Percentiles rank a stretch among this genome's conserved stretches.
Evolutionary conservation across 148 eudicot species (phyloP).

Genomic region (Vaccinium vitisidaea): DNA sequence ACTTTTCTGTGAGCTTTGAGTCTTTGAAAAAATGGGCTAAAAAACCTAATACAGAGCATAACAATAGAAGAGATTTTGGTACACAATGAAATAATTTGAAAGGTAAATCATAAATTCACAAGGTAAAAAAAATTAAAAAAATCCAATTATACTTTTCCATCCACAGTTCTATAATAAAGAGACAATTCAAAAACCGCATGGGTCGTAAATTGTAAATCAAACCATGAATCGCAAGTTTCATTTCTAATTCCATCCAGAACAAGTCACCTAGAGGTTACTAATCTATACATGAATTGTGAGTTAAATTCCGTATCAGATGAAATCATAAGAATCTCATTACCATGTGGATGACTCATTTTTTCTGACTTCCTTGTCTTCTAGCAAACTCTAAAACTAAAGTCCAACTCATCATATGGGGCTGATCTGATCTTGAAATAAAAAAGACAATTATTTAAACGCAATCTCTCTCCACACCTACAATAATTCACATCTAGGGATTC

Average conservation of each 20-base stretch:
- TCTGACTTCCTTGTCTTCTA: not conserved
- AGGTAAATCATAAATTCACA: not conserved
- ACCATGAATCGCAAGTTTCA: not conserved
- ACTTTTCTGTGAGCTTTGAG: too few relatives aligned
- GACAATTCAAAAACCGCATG: not conserved
- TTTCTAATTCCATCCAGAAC: not conserved
- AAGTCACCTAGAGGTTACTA: not conserved
- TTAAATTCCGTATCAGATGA: not conserved
- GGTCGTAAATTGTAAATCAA: too few relatives aligned
- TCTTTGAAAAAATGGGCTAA: not conserved
- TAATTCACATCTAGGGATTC: too few relatives aligned
- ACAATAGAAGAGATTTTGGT: not conserved
- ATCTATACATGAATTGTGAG: not conserved
- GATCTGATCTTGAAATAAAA: not conserved
- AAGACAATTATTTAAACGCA: too few relatives aligned
- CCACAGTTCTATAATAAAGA: not conserved
- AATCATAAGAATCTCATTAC: not conserved
- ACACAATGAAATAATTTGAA: not conserved
- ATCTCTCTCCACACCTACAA: too few relatives aligned
- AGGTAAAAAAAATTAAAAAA: not conserved
- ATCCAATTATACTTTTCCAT: not conserved
- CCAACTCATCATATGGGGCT: not conserved
- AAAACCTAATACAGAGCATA: not conserved
- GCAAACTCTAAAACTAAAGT: not conserved
- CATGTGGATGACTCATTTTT: not conserved